Evolutionary conservation across 129 eudicot species (phyloP), one percentile per base, ranked within the genome.

Genomic region (Glebionis coronaria): DNA sequence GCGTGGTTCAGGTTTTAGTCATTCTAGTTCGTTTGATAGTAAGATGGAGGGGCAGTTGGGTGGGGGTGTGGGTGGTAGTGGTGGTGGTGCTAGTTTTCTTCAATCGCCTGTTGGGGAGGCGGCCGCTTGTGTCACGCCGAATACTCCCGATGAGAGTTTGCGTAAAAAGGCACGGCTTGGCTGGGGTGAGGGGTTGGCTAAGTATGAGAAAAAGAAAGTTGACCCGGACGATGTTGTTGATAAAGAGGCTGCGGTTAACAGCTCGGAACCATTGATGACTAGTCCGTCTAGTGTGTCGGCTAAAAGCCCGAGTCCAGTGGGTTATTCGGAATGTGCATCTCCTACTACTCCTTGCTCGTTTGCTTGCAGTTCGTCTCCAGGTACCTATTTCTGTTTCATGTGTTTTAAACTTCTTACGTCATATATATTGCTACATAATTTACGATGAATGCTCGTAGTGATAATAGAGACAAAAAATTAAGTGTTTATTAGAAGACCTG

Each of bases 121-220:
- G 80, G 71, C 52, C 23, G 71, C 79, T 5, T 74, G 91, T 77
- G 78, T 49, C 27, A 59, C 80, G 44, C 80, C 90, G 12, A 71
- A 63, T 49, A 79, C 80, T 19, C 71, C 76, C 13, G 99, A 87
- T 47, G 99, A 94, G 4, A 49, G 52, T 61, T 90, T 94, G 5
- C 78, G 87, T 75, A 94, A 94, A 78, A 94, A 94, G 78, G 90
- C 93, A 1, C 94, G 99, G 16, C 94, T 94, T 70, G 95, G 97
- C 54, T 94, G 99, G 99, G 99, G 99, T 19, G 95, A 90, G 75
- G 99, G 99, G 42, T 79, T 94, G 63, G 97, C 97, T 6, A 94
- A 94, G 74, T 94, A 82, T 82, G 99, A 94, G 83, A 90, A 90
- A 73, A 90, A 94, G 85, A 83, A 79, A 76, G 95, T 84, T 78